These are phyloP conservation scores for Solanum verrucosum DNA, from an alignment of 257 asterid species.

Conservation along the genomic window DNA sequence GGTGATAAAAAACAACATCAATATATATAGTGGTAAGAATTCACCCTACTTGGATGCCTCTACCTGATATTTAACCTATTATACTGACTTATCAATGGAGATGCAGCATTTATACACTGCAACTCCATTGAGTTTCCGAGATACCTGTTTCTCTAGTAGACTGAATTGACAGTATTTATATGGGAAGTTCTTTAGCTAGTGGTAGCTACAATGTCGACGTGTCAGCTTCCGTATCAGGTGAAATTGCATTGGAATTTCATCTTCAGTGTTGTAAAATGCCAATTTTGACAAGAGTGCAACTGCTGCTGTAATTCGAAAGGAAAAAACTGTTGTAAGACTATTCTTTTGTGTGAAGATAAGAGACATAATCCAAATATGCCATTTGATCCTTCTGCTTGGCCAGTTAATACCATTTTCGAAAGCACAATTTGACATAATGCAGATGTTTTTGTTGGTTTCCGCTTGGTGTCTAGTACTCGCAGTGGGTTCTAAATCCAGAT, in stretches of 20 bases:
- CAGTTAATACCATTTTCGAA: not conserved
- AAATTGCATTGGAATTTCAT: not conserved
- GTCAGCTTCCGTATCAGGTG: not conserved
- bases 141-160: not conserved
- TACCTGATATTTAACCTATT: not conserved
- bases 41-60: not conserved
- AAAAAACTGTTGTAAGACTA: not conserved
- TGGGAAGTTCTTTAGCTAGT: not conserved
- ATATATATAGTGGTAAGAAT: not conserved
- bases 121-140: not conserved
- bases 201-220: not conserved
- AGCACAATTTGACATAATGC: not conserved
- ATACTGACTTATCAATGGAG: not conserved
- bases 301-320: not conserved
- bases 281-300: not conserved
- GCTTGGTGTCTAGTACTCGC: not conserved
- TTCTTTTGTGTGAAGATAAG: not conserved
- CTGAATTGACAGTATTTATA: not conserved
- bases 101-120: not conserved
- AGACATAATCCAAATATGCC: not conserved
- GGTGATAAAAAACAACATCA: not conserved
- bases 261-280: not conserved
- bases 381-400: not conserved
- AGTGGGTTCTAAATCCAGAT: not conserved
- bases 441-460: not conserved